Evolutionary conservation across 768 basidiomycete species (phyloP), one percentile per base, ranked within the genome.

Genomic region (Pholiota microspora): DNA sequence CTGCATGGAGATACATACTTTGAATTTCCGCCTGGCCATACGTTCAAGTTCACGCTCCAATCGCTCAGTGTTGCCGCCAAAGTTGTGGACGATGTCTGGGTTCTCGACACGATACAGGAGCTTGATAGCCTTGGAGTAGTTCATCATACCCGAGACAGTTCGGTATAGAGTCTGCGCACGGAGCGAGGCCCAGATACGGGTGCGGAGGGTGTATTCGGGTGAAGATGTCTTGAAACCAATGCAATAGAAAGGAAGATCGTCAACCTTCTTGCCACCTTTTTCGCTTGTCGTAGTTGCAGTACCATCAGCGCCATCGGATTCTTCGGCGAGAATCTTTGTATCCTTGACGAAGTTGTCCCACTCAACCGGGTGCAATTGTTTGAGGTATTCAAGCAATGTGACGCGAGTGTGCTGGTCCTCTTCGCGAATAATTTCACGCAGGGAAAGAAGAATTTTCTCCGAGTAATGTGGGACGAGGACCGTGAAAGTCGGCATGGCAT

Each of bases 271-370:
- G 34, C 24, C 34, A 34, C 69, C 67, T 73, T 96, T 95, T 71
- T 98, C 94, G 68, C 89, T 89, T 18, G 76, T 65, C 51, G 71
- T 65, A 58, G 71, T 79, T 44, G 73, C 68, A 36, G 80, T 79
- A 42, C 84, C 84, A 45, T 84, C 84, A 53, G 75, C 67, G 9
- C 73, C 75, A 13, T 81, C 83, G 1, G 85, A 83, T 69, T 98
- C 97, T 59, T 98, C 97, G 0, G 93, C 94, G 34, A 98, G 77
- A 60, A 99, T 99, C 79, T 98, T 99, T 58, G 97, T 99, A 66
- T 99, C 97, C 77, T 95, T 94, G 62, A 99, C 97, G 66, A 99
- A 99, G 71, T 99, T 99, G 75, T 98, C 97, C 97, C 97, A 99
- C 69, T 99, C 97, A 54, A 98, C 81, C 16, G 97, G 96, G 68